Conservation (phyloP, 139 green algal species). For the Nannochloris sp. region DNA sequence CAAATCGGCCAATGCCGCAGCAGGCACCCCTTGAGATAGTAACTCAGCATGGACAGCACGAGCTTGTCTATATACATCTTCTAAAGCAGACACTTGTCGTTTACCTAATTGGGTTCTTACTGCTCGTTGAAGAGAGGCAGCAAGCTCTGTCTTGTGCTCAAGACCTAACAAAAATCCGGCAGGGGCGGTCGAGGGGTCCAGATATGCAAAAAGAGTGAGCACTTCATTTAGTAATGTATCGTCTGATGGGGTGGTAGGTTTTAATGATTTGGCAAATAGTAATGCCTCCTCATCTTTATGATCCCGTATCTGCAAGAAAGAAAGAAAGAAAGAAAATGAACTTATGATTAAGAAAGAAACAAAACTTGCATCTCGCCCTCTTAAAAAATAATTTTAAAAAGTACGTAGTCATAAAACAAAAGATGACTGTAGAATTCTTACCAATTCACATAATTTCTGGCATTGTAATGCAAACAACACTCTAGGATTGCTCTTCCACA, state of each 20-base stretch:
- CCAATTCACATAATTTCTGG: slow-evolving; percentile 63
- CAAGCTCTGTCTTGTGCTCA: slow-evolving; percentile 28
- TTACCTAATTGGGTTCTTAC: slow-evolving; percentile 33
- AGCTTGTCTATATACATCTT: slow-evolving; percentile 10
- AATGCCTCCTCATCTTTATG: slow-evolving; percentile 42
- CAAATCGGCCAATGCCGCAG: slow-evolving; percentile 13
- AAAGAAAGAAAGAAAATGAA: neutral
- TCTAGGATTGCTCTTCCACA: slow-evolving; percentile 31
- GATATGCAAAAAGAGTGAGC: slow-evolving; percentile 64
- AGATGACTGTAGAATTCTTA: slow-evolving; percentile 5
- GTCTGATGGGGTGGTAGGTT: slow-evolving; percentile 7
- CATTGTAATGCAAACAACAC: slow-evolving; percentile 51
- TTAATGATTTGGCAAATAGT: slow-evolving; percentile 36
- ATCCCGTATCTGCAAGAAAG: slow-evolving; percentile 19
- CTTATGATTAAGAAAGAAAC: no score
- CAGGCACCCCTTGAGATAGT: slow-evolving; percentile 2
- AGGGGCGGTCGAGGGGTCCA: slow-evolving; percentile 36
- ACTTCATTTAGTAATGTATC: slow-evolving; percentile 39
- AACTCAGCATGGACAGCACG: slow-evolving; percentile 1
- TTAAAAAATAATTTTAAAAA: neutral
- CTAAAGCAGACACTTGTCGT: slow-evolving; percentile 13
- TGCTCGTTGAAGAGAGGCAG: slow-evolving; percentile 43
- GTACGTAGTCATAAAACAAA: neutral
- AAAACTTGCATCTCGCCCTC: no score
- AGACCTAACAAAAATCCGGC: slow-evolving; percentile 46